Evolutionary conservation across 1,284 basidiomycete species (phyloP), one percentile per base, ranked within the genome.

Genomic region (Cerioporus squamosus): DNA sequence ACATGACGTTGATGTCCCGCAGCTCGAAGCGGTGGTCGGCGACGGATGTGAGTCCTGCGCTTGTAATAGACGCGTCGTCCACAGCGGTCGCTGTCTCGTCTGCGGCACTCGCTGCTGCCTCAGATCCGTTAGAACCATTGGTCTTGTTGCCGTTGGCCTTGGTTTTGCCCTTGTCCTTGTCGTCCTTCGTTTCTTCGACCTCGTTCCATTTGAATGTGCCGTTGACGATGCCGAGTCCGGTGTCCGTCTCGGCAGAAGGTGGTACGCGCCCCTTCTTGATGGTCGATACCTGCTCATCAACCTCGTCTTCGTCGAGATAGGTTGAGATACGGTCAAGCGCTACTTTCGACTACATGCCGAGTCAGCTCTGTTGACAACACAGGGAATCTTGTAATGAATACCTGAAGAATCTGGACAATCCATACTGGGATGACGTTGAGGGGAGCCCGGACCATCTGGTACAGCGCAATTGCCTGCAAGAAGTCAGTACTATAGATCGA

Each of bases 261-360:
- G 64, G 64, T 4, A 71, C 66, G 29, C 53, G 60, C 12, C 74
- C 69, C 52, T 66, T 65, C 66, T 76, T 77, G 42, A 77, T 66
- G 1, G 68, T 69, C 7, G 76, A 77, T 1, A 77, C 75, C 51
- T 76, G 75, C 24, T 70, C 74, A 56, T 74, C 69, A n/a, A 77
- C 74, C 51, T 96, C 95, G 44, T 93, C 91, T 72, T 96, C 94
- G 5, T 81, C 80, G 10, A 97, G 81, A 73, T 90, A 97, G 0
- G 84, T 86, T 26, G 91, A 81, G 56, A 97, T 92, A 49, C 95
- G 90, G 50, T 92, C 82, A 24, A 96, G 71, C 0, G 91, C 85
- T 3, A 97, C 91, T 22, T 84, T 80, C 0, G 90, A 83, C 82
- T 94, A 36, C 3, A 36, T 10, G 14, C n/a, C 6, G 12, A 12